Evolutionary conservation across 345 rosid genomes (phyloP), one percentile per base, ranked within the genome.

Genomic region (Turritis glabra): DNA sequence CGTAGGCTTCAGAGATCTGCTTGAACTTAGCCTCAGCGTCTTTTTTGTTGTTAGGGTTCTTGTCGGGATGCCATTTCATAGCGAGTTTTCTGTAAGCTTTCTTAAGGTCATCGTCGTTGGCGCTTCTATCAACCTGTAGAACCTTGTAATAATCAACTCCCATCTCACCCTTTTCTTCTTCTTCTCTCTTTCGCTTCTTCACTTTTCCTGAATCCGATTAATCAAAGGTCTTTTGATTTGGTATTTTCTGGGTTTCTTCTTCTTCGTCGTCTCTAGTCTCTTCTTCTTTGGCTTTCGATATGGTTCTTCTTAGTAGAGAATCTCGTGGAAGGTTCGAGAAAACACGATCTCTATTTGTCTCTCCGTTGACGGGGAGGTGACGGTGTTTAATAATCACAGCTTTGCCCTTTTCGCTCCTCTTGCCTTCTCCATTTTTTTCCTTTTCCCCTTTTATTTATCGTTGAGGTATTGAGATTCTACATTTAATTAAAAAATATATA

Each of bases 11-110:
- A 74, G 90, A 88, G 81, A 88, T 84, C 77, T 84, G 86, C 72
- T 88, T 88, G 84, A 88, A 88, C 78, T 83, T 83, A 59, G 87
- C 87, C 52, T 88, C 92, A 25, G 92, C 90, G 50, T 86, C 90
- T 32, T 84, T 84, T 80, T 88, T 88, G 82, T 79, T 76, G 63
- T 47, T 79, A 63, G 81, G 81, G 77, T 78, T 78, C 57, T 78
- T 78, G 50, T 78, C 81, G 33, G 81, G 81, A 67, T 78, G 82
- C 82, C 82, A 79, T 57, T 79, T 79, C 82, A 79, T 79, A 0
- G 82, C 82, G 37, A 88, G 77, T 64, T 74, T 88, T 26, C 90
- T 79, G 50, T 88, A 86, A 22, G 92, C 82, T 79, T 83, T 88
- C 85, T 88, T 88, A 23, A 88, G 80, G 56, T 88, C 92, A 22